Base-by-base conservation (phyloP, 305 asterid genomes). In the Euphrasia arctica region DNA sequence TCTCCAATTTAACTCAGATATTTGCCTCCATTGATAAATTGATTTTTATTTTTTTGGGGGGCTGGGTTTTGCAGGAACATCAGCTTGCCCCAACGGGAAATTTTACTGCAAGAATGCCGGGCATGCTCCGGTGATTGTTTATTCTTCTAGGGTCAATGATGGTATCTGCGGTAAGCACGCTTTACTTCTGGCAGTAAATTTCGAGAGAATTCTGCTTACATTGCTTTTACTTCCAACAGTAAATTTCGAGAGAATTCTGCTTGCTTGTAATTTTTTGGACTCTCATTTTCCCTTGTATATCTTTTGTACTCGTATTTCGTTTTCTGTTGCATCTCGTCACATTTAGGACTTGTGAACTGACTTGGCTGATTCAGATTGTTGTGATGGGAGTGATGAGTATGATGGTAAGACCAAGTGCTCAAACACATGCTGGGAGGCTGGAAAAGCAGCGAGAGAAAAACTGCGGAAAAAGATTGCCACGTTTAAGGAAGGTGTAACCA, bases 341-440 rank as follows among this genome's bases (percentile, higher is more conserved):
- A 42, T 62, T 47, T 66, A 39, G 62, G 62, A 51, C 58, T 54
- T 68, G 45, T 60, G 45, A 39, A 66, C 63, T 71, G 74, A 59
- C 73, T 54, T 64, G 18, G 66, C 54, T 66, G 76, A 75, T 64
- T 71, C 95, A 93, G 99, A 93, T 86, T 93, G 99, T 72, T 93
- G 99, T 67, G 99, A 93, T 65, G 99, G 99, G 72, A 88, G 96
- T 75, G 97, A 93, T 65, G 97, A 93, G 87, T 80, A 93, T 76
- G 91, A 81, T 78, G 91, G 97, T 41, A 84, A 77, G 68, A 70
- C 81, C 42, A 82, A 83, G 79, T 93, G 99, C 80, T 68, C 78
- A 47, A 88, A 93, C 73, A 85, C 95, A 50, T 93, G 99, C 71
- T 93, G 99, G 97, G 96, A 90, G 79, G 89, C 89, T 69, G 99